phyloP scores from a whole-genome alignment of 441 rosid genomes.

The Metrosideros polymorpha region DNA sequence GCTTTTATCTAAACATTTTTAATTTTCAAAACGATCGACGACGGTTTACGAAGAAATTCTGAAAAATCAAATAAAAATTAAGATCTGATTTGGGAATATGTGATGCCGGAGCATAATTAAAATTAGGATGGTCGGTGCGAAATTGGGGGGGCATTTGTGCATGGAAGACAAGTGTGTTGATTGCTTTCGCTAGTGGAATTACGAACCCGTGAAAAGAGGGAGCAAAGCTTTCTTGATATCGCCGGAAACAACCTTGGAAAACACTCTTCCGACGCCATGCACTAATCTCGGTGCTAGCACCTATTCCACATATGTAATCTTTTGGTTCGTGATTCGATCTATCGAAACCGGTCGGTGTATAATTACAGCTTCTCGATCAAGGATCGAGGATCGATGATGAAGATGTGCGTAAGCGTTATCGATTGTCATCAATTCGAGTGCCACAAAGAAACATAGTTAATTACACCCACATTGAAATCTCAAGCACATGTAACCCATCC shows the following conservation, averaged over 20 bases:
- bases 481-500: too few species aligned
- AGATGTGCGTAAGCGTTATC: background rate
- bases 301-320: background rate
- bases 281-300: background rate
- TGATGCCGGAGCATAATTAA: background rate
- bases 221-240: background rate
- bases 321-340: background rate
- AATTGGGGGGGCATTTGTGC: background rate
- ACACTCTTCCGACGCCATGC: background rate
- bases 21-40: background rate
- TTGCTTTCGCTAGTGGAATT: background rate
- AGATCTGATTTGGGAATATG: background rate
- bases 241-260: background rate
- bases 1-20: accelerated
- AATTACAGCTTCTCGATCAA: background rate
- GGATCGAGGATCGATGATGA: background rate
- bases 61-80: background rate
- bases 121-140: background rate
- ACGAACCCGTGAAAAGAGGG: background rate
- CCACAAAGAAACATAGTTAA: background rate
- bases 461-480: background rate
- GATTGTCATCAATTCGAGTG: background rate
- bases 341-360: background rate
- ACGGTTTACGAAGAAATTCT: background rate
- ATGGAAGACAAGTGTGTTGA: background rate